These are phyloP conservation scores for Diutina pseudorugosa DNA, from an alignment of 1,139 yeast genomes.

Conservation along the genomic window DNA sequence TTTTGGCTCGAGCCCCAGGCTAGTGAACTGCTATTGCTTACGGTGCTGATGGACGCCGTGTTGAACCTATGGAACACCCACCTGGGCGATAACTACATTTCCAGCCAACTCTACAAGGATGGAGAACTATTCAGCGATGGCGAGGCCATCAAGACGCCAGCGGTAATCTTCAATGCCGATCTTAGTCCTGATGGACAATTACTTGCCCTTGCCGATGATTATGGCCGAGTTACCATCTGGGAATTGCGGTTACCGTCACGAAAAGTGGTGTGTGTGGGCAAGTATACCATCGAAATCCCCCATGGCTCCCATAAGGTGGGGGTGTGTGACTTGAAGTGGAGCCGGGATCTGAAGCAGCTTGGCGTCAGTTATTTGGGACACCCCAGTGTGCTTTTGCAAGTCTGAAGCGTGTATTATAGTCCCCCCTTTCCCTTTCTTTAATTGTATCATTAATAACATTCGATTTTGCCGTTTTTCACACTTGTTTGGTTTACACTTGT, in stretches of 20 bases:
- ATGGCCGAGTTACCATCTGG: slow-evolving; percentile 48
- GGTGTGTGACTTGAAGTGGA: slow-evolving; percentile 35
- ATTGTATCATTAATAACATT: background rate
- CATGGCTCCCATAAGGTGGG: slow-evolving; percentile 13
- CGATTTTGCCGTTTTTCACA: background rate
- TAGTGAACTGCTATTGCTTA: slow-evolving; percentile 10
- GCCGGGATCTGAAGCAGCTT: slow-evolving; percentile 7
- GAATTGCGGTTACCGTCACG: slow-evolving; percentile 16
- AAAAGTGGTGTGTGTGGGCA: slow-evolving; percentile 15
- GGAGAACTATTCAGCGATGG: slow-evolving; percentile 13
- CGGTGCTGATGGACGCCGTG: slow-evolving; percentile 57
- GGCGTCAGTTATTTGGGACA: slow-evolving; percentile 1
- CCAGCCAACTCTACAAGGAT: slow-evolving; percentile 15
- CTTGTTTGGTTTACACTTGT: background rate
- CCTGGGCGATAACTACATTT: slow-evolving; percentile 20
- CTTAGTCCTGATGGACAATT: slow-evolving; percentile 36
- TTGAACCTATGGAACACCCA: slow-evolving; percentile 56
- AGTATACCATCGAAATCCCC: slow-evolving; percentile 9
- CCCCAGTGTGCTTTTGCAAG: background rate
- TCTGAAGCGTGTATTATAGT: background rate
- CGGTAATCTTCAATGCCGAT: slow-evolving; percentile 41
- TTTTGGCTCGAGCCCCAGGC: slow-evolving; percentile 30
- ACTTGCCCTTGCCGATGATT: slow-evolving; percentile 53
- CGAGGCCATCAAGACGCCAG: slow-evolving; percentile 27
- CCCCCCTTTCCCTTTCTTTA: background rate